Evolutionary conservation across 2,329 filamentous ascomycete genomes (phyloP).

Genomic region (Xylariomycetidae sp.): DNA sequence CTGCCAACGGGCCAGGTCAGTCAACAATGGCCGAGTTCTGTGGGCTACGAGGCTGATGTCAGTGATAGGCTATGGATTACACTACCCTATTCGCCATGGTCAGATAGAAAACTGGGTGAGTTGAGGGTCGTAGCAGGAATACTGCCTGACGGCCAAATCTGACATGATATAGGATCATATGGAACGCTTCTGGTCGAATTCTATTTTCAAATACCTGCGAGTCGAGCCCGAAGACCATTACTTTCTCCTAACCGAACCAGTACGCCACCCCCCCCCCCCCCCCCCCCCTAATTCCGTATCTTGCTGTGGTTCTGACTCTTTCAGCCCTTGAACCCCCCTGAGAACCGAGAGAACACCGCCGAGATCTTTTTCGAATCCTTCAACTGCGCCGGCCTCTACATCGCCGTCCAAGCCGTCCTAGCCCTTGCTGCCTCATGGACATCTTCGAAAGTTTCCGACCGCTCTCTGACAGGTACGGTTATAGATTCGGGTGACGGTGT

Average conservation of each 20-base stretch:
- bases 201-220: conserved; percentile 98
- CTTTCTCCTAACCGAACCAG: conserved; percentile 95
- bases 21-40: conserved; percentile 5
- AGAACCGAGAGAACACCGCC: conserved; percentile 98
- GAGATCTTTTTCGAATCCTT: conserved; percentile 99
- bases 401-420: conserved; percentile 95
- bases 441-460: conserved; percentile 93
- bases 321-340: conserved; percentile 91
- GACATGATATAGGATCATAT: conserved; percentile 72
- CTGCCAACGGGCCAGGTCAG: conserved; percentile 74
- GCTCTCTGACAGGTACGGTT: conserved; percentile 93
- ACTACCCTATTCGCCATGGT: conserved; percentile 96
- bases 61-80: conserved; percentile 75
- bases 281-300: too few species aligned
- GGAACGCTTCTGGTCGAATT: conserved; percentile 99
- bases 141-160: conserved; percentile 13
- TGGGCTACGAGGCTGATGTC: conserved; percentile 10
- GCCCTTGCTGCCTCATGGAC: conserved; percentile 98
- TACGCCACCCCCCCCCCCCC: conserved; percentile 54
- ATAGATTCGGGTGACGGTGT: conserved; percentile 99
- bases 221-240: conserved; percentile 99
- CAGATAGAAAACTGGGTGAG: conserved; percentile 97
- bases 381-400: conserved; percentile 98
- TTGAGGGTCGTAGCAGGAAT: neutral
- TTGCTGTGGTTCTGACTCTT: too few species aligned